phyloP scores from a whole-genome alignment of 2,329 filamentous ascomycete genomes.

The Zopfia rhizophila region DNA sequence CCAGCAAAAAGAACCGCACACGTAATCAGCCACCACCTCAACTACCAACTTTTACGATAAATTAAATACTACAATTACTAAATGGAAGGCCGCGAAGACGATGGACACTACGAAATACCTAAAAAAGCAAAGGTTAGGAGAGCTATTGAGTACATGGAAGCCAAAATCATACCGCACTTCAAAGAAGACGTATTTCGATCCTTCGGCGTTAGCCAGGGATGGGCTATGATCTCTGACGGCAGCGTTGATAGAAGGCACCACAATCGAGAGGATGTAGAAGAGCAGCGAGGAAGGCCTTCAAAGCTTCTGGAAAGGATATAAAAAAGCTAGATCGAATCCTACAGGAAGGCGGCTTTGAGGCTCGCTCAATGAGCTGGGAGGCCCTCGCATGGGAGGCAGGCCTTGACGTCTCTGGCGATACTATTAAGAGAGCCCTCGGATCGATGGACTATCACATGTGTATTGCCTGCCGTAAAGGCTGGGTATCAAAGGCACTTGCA shows the following conservation, averaged over 20 bases:
- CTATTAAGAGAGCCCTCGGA: constrained; percentile 4
- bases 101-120: constrained; percentile 5
- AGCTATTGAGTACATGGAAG: constrained; percentile 7
- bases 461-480: constrained; percentile 13
- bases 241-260: constrained; percentile 6
- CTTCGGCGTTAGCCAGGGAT: constrained; percentile 9
- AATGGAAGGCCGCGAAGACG: background rate
- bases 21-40: no score
- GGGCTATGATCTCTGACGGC: constrained; percentile 12
- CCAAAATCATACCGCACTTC: background rate
- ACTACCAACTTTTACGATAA: no score
- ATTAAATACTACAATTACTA: no score
- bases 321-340: constrained; percentile 11
- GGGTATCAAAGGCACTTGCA: background rate
- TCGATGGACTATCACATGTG: constrained; percentile 14
- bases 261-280: background rate
- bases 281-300: constrained; percentile 5
- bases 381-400: constrained; percentile 7
- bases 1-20: no score
- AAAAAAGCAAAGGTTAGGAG: constrained; percentile 4
- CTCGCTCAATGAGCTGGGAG: constrained; percentile 8
- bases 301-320: constrained; percentile 8
- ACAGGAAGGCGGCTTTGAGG: constrained; percentile 14
- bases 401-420: constrained; percentile 5
- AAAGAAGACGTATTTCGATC: constrained; percentile 9